Conservation (phyloP, 164 flowering plant genomes). For the Chloranthus sessilifolius region DNA sequence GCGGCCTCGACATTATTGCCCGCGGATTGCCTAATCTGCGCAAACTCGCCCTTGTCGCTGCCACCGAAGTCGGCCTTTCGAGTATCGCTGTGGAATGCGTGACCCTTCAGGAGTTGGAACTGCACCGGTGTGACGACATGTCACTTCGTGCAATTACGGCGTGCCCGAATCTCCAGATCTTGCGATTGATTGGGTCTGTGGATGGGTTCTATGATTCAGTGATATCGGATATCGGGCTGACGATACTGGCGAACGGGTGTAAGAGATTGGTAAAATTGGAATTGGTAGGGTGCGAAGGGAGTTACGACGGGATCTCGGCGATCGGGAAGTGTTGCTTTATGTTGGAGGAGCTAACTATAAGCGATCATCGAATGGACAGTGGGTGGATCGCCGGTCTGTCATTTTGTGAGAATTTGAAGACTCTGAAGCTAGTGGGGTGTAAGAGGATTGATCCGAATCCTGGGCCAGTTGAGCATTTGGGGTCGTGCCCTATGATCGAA, state of each 20-base stretch:
- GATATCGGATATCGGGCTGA: slow-evolving; percentile 81
- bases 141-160: slow-evolving; percentile 60
- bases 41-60: slow-evolving; percentile 48
- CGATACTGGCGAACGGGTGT: slow-evolving; percentile 88
- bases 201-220: slow-evolving; percentile 57
- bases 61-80: slow-evolving; percentile 54
- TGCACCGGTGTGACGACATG: slow-evolving; percentile 67
- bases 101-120: slow-evolving; percentile 75
- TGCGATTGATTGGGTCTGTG: slow-evolving; percentile 58
- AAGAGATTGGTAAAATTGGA: slow-evolving; percentile 82
- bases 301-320: slow-evolving; percentile 89
- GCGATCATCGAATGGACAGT: slow-evolving; percentile 73
- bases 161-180: slow-evolving; percentile 66
- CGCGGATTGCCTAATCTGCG: slow-evolving; percentile 68
- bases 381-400: slow-evolving; percentile 85
- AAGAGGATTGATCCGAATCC: slow-evolving; percentile 58
- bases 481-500: slow-evolving; percentile 63
- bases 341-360: slow-evolving; percentile 78
- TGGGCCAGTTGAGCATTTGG: slow-evolving; percentile 61
- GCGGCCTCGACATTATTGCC: slow-evolving; percentile 53
- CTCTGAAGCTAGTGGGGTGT: slow-evolving; percentile 66
- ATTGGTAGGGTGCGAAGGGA: slow-evolving; percentile 85
- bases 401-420: slow-evolving; percentile 80
- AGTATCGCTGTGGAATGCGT: slow-evolving; percentile 66
- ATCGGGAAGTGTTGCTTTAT: slow-evolving; percentile 87